Evolutionary conservation across 2,329 filamentous ascomycete genomes (phyloP).

Genomic region (Apiospora hydei): DNA sequence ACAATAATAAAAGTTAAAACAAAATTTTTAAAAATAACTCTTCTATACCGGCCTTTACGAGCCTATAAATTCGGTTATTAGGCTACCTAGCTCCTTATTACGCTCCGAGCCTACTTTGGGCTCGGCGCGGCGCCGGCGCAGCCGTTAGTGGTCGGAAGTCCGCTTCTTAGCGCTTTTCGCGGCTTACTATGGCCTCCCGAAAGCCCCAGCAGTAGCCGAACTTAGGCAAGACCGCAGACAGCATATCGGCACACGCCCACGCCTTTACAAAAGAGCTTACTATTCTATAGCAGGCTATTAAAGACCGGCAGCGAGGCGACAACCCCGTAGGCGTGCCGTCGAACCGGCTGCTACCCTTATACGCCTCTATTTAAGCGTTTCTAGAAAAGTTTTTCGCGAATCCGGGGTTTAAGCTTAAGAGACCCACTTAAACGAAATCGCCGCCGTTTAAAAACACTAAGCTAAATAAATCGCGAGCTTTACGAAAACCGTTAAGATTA

Average conservation of each 20-base stretch:
- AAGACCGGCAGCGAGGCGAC: neutral
- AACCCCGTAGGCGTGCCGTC: neutral
- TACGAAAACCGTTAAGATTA: neutral
- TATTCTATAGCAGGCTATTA: neutral
- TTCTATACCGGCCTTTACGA: no score
- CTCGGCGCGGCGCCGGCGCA: no score
- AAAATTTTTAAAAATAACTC: neutral
- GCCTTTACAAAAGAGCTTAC: neutral
- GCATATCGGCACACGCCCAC: neutral
- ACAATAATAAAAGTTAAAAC: neutral
- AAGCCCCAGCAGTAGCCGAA: neutral
- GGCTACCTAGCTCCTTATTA: no score
- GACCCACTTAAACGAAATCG: neutral
- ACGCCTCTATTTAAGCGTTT: no score
- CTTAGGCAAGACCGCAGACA: neutral
- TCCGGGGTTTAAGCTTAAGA: neutral
- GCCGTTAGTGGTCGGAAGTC: no score
- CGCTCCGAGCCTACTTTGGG: no score
- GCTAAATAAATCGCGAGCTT: neutral
- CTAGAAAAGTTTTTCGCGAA: neutral
- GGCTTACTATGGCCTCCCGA: no score
- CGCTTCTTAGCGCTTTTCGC: no score
- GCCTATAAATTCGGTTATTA: no score
- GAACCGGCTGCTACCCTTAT: neutral
- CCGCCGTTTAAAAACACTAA: neutral